Base-by-base conservation (phyloP, 345 rosid genomes). In the Mallotus nudiflorus region DNA sequence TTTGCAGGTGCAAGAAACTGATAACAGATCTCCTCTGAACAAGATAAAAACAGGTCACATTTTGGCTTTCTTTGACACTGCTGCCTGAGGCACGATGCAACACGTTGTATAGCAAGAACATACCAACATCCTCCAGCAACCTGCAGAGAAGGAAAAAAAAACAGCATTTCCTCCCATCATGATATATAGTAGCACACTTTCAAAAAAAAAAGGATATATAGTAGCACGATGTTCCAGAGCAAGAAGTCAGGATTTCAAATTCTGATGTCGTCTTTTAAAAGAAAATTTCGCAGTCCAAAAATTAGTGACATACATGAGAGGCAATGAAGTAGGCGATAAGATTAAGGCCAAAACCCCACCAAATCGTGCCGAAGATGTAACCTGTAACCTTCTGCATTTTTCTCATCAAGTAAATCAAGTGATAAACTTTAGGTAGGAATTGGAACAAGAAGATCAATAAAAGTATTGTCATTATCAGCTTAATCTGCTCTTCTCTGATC, bases 71-170 rank as follows among this genome's bases (percentile, higher is more conserved):
- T 81, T 68, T 82, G 82, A 49, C 98, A 93, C 51, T 84, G 93
- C 15, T 86, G 83, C 66, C 80, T 80, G 42, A 91, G 85, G 77
- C 98, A 93, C 1, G 89, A 83, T 57, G 92, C 91, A 1, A 85
- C 93, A 3, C 98, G 88, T 53, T 91, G 93, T 24, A 87, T 86
- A 0, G 96, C 93, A 9, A 93, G 91, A 62, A 91, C 96, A 71
- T 93, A 91, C 98, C 98, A 93, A 71, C 96, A 90, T 68, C 96
- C 98, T 66, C 98, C 98, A 6, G 96, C 84, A 9, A 90, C 95
- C 98, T 92, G 80, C 9, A 22, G 37, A 33, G 19, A 15, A n/a
- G n/a, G n/a, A n/a, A n/a, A n/a, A n/a, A n/a, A n/a, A n/a, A n/a
- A n/a, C n/a, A n/a, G n/a, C n/a, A n/a, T n/a, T n/a, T n/a, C n/a